Percentiles rank a stretch among this genome's conserved stretches.
Conservation (phyloP, 495 filamentous ascomycete species). For the Sphaerosporella brunnea region DNA sequence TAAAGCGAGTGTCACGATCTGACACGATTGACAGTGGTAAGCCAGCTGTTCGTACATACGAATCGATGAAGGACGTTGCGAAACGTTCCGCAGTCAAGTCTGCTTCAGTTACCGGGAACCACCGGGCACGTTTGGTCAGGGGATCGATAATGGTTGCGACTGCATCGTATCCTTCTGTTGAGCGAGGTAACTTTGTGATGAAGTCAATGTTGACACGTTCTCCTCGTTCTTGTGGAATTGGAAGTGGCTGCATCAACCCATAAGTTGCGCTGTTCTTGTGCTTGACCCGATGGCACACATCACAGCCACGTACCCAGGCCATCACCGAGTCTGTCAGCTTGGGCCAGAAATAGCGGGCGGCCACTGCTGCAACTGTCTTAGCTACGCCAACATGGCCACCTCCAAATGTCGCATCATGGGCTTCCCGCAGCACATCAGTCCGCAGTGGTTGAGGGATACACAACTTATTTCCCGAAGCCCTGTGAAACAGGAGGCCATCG, state of each 20-base stretch:
- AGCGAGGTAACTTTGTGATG: background rate
- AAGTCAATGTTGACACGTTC: background rate
- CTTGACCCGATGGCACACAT: background rate
- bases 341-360: background rate
- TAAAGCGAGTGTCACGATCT: constrained; percentile 3
- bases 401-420: background rate
- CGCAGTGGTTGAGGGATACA: background rate
- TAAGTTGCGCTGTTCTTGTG: background rate
- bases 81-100: background rate
- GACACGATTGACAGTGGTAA: constrained; percentile 6
- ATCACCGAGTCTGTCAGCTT: background rate
- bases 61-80: background rate
- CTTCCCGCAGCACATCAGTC: background rate
- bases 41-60: background rate
- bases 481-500: background rate
- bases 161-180: background rate
- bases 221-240: background rate
- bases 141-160: background rate
- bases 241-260: background rate
- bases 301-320: background rate
- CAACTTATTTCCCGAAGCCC: background rate
- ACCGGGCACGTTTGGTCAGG: background rate
- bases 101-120: background rate
- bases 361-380: background rate
- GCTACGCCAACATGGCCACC: background rate